Evolutionary conservation across 371 early-diverging fungal species (phyloP).

Genomic region (Coemansia sp.): DNA sequence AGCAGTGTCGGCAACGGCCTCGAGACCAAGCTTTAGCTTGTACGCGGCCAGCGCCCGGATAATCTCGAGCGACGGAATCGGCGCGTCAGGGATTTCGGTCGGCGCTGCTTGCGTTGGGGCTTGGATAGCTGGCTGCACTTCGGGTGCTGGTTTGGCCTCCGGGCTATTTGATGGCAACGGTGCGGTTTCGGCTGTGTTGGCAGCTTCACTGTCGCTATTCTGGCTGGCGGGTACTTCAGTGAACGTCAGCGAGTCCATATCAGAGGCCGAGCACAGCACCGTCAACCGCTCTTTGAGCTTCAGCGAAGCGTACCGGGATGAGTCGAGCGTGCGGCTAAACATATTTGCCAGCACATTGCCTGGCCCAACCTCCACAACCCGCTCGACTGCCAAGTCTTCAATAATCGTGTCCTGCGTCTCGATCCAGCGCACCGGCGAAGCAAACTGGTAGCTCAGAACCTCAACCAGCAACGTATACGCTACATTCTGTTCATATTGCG

Average conservation of each 20-base stretch:
- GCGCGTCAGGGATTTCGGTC: conserved; percentile 61
- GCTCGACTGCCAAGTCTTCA: conserved; percentile 75
- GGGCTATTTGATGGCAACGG: too few species aligned
- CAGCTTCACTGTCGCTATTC: conserved; percentile 25
- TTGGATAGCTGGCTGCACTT: too few species aligned
- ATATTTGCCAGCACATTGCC: conserved; percentile 87
- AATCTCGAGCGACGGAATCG: conserved; percentile 76
- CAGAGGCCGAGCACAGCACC: conserved; percentile 19
- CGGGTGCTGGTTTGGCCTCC: too few species aligned
- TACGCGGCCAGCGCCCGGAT: conserved; percentile 83
- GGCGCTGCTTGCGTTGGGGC: too few species aligned
- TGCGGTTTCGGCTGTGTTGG: conserved; percentile 59
- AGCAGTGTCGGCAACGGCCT: conserved; percentile 73
- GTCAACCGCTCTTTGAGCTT: conserved; percentile 85
- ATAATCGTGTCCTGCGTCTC: conserved; percentile 95
- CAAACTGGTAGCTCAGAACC: conserved; percentile 92
- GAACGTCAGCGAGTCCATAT: conserved; percentile 25
- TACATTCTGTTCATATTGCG: conserved; percentile 75
- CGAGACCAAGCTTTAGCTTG: conserved; percentile 86
- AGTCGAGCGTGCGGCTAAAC: conserved; percentile 76
- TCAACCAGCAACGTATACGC: conserved; percentile 88
- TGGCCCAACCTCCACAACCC: conserved; percentile 92
- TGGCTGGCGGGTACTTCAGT: background rate
- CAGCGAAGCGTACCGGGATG: conserved; percentile 76
- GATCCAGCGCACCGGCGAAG: conserved; percentile 95